A percentile compares a stretch with the other conserved stretches of the same genome.
Evolutionary conservation across 2,329 filamentous ascomycete species (phyloP).

Genomic region (Colletotrichum tamarilloi): DNA sequence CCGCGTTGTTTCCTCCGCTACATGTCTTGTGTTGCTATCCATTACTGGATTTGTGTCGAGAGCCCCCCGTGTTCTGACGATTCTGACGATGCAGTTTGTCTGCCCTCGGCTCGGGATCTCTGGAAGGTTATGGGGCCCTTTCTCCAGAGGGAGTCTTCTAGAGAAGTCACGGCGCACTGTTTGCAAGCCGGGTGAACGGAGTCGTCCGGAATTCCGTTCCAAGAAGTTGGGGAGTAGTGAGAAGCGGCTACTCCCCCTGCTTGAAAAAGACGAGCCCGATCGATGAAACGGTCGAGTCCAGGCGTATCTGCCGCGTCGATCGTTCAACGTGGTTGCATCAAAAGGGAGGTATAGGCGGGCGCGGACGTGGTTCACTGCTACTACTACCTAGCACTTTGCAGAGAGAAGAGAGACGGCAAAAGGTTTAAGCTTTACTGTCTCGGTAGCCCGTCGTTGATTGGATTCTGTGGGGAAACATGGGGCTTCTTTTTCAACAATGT

Average conservation of each 20-base stretch:
- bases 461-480: conserved; percentile 23
- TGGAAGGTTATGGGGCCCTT: background rate
- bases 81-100: background rate
- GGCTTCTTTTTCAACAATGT: background rate
- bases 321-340: conserved; percentile 22
- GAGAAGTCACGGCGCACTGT: background rate
- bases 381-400: background rate
- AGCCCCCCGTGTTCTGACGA: background rate
- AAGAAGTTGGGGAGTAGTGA: background rate
- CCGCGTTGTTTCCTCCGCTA: conserved; percentile 8
- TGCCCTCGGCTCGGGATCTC: conserved; percentile 1
- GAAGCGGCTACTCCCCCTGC: conserved; percentile 14
- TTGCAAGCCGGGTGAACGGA: conserved; percentile 8
- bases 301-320: conserved; percentile 22
- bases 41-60: background rate
- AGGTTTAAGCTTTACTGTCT: conserved; percentile 25
- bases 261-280: conserved; percentile 5
- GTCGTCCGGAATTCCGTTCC: background rate
- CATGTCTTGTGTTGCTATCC: background rate
- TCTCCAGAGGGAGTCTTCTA: background rate
- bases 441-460: conserved; percentile 9
- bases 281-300: conserved; percentile 20
- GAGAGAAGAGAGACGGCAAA: conserved; percentile 9
- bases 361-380: background rate
- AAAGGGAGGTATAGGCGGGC: background rate